phyloP scores from a whole-genome alignment of 306 rosid genomes.

The Malus orientalis region DNA sequence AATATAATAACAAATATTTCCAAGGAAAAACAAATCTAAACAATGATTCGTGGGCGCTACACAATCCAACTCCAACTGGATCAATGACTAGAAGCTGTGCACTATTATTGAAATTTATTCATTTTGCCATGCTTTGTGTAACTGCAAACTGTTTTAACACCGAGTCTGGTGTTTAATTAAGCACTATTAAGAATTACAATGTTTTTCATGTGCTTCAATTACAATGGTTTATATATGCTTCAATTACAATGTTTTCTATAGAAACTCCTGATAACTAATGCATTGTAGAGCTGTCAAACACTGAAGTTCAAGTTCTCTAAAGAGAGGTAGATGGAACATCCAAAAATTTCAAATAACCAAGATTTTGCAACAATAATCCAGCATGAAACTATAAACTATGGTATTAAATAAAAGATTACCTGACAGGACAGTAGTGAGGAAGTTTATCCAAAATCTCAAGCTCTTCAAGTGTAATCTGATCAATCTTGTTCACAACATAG shows the following conservation, averaged over 20 bases:
- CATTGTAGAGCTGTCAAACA: background rate
- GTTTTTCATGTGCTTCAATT: background rate
- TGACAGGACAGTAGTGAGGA: slow-evolving; percentile 94
- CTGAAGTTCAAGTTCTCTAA: background rate
- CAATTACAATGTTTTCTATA: background rate
- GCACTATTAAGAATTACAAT: background rate
- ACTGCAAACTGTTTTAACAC: background rate
- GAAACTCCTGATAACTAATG: background rate
- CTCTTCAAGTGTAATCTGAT: slow-evolving; percentile 94
- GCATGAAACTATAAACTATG: background rate
- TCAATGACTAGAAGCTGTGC: background rate
- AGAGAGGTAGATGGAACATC: background rate
- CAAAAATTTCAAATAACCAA: background rate
- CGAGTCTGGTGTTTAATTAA: background rate
- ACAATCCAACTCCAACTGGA: background rate
- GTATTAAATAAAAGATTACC: slow-evolving; percentile 31
- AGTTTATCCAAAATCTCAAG: slow-evolving; percentile 96
- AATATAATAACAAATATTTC: background rate
- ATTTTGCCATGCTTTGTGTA: background rate
- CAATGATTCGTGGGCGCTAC: background rate
- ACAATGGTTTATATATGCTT: background rate
- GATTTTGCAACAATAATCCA: background rate
- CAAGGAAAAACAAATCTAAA: background rate
- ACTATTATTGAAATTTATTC: background rate
- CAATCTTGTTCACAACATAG: slow-evolving; percentile 91